phyloP scores from a whole-genome alignment of 108 stramenopile genomes.

The Mayamaea pseudoterrestris region DNA sequence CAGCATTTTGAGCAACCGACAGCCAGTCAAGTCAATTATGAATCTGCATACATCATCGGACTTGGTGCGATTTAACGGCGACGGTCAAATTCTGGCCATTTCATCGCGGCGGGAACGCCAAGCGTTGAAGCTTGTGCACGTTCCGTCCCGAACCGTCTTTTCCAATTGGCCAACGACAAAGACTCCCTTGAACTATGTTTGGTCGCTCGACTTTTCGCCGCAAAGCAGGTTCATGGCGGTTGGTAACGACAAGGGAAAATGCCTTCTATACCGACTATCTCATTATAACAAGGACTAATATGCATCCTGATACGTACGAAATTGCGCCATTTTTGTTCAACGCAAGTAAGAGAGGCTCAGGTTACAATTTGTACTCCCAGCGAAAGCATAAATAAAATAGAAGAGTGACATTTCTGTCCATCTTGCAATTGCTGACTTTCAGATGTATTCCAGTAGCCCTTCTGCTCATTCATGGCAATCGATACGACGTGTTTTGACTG shows the following conservation, averaged over 20 bases:
- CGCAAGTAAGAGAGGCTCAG: too few relatives aligned
- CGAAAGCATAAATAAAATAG: too few relatives aligned
- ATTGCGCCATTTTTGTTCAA: too few relatives aligned
- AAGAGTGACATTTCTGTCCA: too few relatives aligned
- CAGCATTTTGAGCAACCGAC: constrained; percentile 7
- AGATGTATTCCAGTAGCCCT: too few relatives aligned
- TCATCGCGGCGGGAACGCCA: constrained; percentile 76
- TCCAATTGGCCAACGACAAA: constrained; percentile 96
- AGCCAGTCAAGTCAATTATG: constrained; percentile 88
- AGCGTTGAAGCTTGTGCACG: constrained; percentile 80
- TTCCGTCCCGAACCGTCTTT: constrained; percentile 85
- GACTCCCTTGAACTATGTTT: constrained; percentile 91
- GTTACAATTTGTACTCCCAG: too few relatives aligned
- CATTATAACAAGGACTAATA: constrained; percentile 46
- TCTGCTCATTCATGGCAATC: too few relatives aligned
- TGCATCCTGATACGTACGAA: too few relatives aligned
- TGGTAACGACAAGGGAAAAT: constrained; percentile 94
- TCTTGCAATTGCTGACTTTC: too few relatives aligned
- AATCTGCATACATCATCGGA: constrained; percentile 84
- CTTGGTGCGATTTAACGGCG: constrained; percentile 66
- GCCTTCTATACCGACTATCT: constrained; percentile 78
- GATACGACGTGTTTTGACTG: too few relatives aligned
- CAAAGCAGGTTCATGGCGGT: constrained; percentile 71
- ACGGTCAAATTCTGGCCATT: constrained; percentile 90
- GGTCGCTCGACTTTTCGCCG: constrained; percentile 89